These are phyloP conservation scores for Neocallimastix lanati DNA, from an alignment of 192 early-diverging fungal genomes.

Conservation along the genomic window DNA sequence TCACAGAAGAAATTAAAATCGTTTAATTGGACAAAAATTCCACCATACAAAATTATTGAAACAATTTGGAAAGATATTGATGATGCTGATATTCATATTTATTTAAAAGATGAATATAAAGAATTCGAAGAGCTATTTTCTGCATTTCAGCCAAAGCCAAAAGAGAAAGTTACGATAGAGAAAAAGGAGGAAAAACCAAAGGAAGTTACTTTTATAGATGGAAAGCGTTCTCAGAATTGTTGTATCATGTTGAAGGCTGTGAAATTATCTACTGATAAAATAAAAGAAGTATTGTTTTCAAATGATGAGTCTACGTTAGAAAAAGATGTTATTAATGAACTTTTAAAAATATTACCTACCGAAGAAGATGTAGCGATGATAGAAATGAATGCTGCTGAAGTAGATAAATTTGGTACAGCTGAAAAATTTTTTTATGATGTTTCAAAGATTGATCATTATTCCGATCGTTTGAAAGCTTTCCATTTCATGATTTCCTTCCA, in stretches of 20 bases:
- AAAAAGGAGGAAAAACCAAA: not conserved
- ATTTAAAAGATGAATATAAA: not conserved
- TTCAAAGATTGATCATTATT: not conserved
- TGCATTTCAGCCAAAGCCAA: not conserved
- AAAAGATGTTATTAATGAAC: not conserved
- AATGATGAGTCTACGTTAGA: not conserved
- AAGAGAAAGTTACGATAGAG: not conserved
- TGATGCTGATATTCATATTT: conserved; percentile 17
- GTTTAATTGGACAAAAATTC: conserved; percentile 36
- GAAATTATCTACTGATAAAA: not conserved
- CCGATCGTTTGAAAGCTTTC: not conserved
- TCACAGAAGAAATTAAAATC: conserved; percentile 26
- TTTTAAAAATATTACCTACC: not conserved
- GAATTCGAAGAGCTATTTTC: not conserved
- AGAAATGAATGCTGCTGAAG: not conserved
- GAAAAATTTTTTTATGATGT: conserved; percentile 1
- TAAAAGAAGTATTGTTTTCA: not conserved
- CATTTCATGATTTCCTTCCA: not conserved
- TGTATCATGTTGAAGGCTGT: not conserved
- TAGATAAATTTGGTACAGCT: not conserved
- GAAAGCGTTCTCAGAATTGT: not conserved
- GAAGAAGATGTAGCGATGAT: not conserved
- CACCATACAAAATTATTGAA: conserved; percentile 18
- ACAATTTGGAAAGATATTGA: conserved; percentile 23
- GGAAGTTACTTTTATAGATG: conserved; percentile 3